These are phyloP conservation scores for Fragaria iinumae DNA, from an alignment of 306 rosid species.

Conservation along the genomic window DNA sequence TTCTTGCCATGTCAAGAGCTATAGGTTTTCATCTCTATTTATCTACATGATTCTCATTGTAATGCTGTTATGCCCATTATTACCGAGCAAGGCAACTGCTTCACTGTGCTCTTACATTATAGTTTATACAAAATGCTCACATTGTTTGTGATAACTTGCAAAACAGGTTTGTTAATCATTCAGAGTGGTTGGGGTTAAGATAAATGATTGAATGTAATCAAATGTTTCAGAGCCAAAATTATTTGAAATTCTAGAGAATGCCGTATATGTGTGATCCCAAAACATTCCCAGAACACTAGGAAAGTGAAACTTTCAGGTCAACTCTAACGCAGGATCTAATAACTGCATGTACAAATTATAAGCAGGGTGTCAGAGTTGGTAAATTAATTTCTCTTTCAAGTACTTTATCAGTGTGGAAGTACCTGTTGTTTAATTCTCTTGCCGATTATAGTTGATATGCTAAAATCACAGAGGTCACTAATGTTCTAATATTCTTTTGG, in stretches of 20 bases:
- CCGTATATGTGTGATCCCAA: neutral
- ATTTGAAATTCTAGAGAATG: neutral
- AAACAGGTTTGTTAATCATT: neutral
- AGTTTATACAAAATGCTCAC: constrained; percentile 7
- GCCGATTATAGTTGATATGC: neutral
- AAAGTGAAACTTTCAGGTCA: neutral
- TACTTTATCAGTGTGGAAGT: neutral
- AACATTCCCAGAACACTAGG: neutral
- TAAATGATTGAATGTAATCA: neutral
- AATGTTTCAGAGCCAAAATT: neutral
- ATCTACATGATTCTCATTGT: constrained; percentile 23
- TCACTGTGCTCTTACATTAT: constrained; percentile 5
- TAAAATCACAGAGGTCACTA: neutral
- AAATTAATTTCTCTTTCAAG: neutral
- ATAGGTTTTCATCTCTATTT: constrained; percentile 65
- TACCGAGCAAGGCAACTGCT: neutral
- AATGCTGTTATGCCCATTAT: constrained; percentile 4
- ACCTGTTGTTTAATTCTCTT: neutral
- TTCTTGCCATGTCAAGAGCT: constrained; percentile 86
- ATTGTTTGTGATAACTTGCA: neutral
- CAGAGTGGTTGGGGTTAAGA: neutral
- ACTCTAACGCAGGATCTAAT: neutral
- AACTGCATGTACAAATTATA: neutral
- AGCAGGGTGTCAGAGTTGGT: neutral
- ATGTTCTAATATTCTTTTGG: neutral